phyloP scores from a whole-genome alignment of 2,329 filamentous ascomycete genomes.

The Fusarium sp. region DNA sequence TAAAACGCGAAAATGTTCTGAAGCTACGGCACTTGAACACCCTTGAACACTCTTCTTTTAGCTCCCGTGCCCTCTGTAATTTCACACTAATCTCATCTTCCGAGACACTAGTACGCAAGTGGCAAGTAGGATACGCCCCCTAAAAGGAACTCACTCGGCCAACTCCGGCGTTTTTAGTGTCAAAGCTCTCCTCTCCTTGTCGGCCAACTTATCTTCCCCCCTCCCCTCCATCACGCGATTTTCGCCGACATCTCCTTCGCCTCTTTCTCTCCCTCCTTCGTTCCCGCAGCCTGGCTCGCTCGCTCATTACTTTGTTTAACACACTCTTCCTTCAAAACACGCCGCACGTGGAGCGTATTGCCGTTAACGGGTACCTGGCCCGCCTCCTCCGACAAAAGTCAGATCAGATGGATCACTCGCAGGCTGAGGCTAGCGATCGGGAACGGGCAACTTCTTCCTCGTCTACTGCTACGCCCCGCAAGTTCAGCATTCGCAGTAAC shows the following conservation, averaged over 20 bases:
- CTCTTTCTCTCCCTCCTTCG: background rate
- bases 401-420: slow-evolving; percentile 10
- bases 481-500: slow-evolving; percentile 54
- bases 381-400: background rate
- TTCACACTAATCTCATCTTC: background rate
- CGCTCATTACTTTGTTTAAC: background rate
- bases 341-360: background rate
- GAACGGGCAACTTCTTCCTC: slow-evolving; percentile 11
- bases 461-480: slow-evolving; percentile 42
- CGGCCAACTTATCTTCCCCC: slow-evolving; percentile 34
- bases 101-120: slow-evolving; percentile 11
- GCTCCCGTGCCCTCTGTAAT: background rate
- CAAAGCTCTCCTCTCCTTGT: slow-evolving; percentile 6
- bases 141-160: background rate
- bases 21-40: background rate
- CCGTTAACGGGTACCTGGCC: slow-evolving; percentile 7
- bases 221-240: slow-evolving; percentile 3
- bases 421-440: background rate
- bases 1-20: background rate
- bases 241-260: slow-evolving; percentile 29
- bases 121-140: background rate
- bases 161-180: background rate
- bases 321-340: background rate
- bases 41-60: background rate
- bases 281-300: background rate